Evolutionary conservation across 106 monocot species (phyloP), one percentile per base, ranked within the genome.

Genomic region (Dactylorhiza incarnata): DNA sequence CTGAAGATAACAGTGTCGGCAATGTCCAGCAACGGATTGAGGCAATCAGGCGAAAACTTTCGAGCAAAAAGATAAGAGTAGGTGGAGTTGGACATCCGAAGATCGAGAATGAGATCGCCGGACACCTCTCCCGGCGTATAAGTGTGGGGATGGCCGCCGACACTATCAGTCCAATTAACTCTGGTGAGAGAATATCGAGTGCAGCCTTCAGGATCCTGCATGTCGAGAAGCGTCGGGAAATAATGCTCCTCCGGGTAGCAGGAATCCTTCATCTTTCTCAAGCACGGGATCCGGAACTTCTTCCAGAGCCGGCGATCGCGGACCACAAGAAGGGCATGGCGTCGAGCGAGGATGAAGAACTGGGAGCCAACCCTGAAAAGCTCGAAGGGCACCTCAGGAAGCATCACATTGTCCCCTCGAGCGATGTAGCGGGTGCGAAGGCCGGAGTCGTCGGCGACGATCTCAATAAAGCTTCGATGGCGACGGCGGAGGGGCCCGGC

Each of bases 201-300:
- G 79, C 93, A 89, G 1, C 95, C 93, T 0, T 75, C 68, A 0
- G 89, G 85, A 68, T 96, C 95, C 79, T 79, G 68, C 92, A 90
- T 93, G 14, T 88, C 85, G 17, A 96, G 81, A 72, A 96, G 73
- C 6, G 95, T 96, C 0, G 95, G 93, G 80, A 96, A 96, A 82
- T 96, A 96, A 65, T 96, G 95, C 71, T 96, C 95, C 80, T 96
- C 95, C 3, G 95, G 95, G 75, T 93, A 96, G 68, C 95, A 96
- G 15, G 92, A 90, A 44, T 89, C 53, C 50, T 79, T 58, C 77
- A 74, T 78, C 45, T 79, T 50, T 47, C 55, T 82, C 24, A 96
- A 75, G 53, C 95, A 96, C 9, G 95, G 93, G 72, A 88, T 15
- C 61, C 85, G 55, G 77, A 96, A 96, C 80, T 96, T 96, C 75